Evolutionary conservation across 345 rosid species (phyloP), one percentile per base, ranked within the genome.

Genomic region (Sonneratia caseolaris): DNA sequence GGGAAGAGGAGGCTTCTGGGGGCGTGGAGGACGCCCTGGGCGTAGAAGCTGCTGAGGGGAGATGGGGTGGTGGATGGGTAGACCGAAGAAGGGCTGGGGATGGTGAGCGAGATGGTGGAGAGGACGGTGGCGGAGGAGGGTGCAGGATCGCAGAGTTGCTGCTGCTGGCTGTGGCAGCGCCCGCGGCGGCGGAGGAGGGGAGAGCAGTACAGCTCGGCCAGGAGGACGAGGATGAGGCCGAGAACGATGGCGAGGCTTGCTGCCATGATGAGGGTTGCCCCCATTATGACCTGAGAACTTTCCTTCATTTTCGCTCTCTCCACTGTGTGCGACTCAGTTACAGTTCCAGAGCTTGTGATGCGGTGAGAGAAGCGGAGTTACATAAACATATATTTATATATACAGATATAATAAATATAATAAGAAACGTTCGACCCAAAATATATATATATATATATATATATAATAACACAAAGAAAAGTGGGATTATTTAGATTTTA

Each of bases 151-250:
- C 22, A 18, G 4, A 53, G 45, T 74, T 72, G 76, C 75, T 66
- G 68, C 56, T 73, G 74, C 7, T 74, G 83, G 69, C 61, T 74
- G 12, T 5, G 5, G 36, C n/a, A 27, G 64, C 64, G 18, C 4
- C 85, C 80, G 37, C 82, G 74, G 24, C 89, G 76, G 35, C 86
- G 83, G 66, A 90, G 87, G 71, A 94, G 80, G 68, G 88, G 87
- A 70, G 92, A 87, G 81, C 97, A 91, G 78, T 88, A 94, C 69
- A 91, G 95, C 84, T 91, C 95, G 45, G 90, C 95, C 38, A 94
- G 83, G 0, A 95, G 83, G 32, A 95, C 88, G 24, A 95, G 72
- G 69, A 95, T 85, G 37, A 95, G 83, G 73, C 81, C 83, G 70
- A 89, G 76, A 1, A 95, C 96, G 71, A 91, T 82, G 78, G 91